These are phyloP conservation scores for Acanthamoeba culbertsoni DNA, from an alignment of 208 protist species.

Conservation along the genomic window DNA sequence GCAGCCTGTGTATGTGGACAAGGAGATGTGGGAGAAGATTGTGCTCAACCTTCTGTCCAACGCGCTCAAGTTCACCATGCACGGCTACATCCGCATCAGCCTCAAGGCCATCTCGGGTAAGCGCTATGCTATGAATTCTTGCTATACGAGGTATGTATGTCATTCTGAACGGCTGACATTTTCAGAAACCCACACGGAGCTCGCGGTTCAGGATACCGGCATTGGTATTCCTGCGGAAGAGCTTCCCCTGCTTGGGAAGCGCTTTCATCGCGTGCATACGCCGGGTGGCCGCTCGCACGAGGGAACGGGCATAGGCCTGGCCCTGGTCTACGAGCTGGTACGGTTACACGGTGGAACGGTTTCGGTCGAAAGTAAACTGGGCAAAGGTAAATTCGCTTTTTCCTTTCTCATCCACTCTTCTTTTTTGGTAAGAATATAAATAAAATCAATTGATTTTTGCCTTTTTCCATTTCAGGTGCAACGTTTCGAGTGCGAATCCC, in stretches of 20 bases:
- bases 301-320: conserved; percentile 59
- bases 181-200: neutral
- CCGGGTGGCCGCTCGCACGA: conserved; percentile 1
- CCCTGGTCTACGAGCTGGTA: conserved; percentile 62
- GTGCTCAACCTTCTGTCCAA: conserved; percentile 68
- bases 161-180: neutral
- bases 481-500: conserved; percentile 20
- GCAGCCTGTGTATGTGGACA: conserved; percentile 53
- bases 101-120: neutral
- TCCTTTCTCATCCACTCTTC: neutral
- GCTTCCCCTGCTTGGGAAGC: neutral
- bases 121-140: no score
- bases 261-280: conserved; percentile 59
- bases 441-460: neutral
- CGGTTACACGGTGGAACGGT: conserved; percentile 59
- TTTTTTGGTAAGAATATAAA: neutral
- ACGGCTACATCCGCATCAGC: conserved; percentile 25
- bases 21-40: conserved; percentile 69
- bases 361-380: neutral
- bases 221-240: conserved; percentile 62
- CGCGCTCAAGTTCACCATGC: conserved; percentile 69
- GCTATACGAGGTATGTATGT: neutral
- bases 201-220: conserved; percentile 59
- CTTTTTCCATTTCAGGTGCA: neutral
- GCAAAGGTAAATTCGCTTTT: neutral